phyloP scores from a whole-genome alignment of 371 early-diverging fungal genomes.

The Mortierella sp. region DNA sequence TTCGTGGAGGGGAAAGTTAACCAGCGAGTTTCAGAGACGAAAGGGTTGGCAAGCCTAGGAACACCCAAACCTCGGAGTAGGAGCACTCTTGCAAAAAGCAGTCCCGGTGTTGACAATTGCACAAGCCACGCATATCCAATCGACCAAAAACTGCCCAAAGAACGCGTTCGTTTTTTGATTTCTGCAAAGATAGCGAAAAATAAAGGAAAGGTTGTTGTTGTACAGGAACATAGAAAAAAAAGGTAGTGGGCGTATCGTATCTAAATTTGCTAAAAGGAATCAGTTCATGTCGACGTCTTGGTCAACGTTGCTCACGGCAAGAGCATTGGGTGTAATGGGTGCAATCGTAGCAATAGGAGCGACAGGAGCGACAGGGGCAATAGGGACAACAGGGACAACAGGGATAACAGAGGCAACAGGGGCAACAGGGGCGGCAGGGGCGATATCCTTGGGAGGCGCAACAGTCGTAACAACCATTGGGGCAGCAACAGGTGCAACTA shows the following conservation, averaged over 20 bases:
- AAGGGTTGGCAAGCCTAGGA: not conserved
- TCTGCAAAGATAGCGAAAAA: not conserved
- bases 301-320: not conserved
- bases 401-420: not conserved
- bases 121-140: too few relatives aligned
- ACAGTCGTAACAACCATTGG: not conserved
- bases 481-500: not conserved
- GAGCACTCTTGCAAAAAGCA: conserved; percentile 1
- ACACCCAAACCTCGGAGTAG: not conserved
- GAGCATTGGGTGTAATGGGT: not conserved
- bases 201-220: not conserved
- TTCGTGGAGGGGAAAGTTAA: not conserved
- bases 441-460: too few relatives aligned
- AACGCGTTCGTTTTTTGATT: not conserved
- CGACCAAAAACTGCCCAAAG: not conserved
- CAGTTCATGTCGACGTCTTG: conserved; percentile 8
- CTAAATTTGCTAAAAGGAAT: not conserved
- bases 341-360: not conserved
- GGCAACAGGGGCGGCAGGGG: not conserved
- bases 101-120: not conserved
- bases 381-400: not conserved
- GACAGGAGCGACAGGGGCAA: not conserved
- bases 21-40: not conserved
- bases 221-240: not conserved
- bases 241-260: not conserved